phyloP scores from a whole-genome alignment of 352 stramenopile genomes.

The Pythium diclinum region DNA sequence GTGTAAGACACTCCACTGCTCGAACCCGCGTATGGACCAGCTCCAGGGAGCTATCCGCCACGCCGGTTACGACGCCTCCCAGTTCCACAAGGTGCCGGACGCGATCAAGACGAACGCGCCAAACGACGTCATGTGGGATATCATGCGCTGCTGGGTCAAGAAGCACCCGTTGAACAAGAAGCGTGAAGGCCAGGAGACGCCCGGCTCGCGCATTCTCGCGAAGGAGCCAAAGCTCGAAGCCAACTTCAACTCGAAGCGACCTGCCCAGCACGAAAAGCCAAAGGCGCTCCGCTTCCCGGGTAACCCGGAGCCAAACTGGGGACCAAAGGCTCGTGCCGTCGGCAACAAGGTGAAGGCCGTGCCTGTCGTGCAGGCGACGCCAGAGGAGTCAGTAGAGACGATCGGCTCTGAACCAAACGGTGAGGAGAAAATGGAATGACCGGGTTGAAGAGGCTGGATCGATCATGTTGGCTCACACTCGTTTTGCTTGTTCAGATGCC shows the following conservation, averaged over 20 bases:
- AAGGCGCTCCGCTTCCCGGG: constrained; percentile 92
- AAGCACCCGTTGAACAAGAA: constrained; percentile 92
- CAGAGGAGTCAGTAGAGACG: constrained; percentile 17
- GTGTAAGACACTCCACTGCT: constrained; percentile 91
- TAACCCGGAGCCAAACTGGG: constrained; percentile 97
- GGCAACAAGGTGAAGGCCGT: constrained; percentile 53
- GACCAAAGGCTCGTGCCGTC: constrained; percentile 89
- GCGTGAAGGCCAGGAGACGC: constrained; percentile 67
- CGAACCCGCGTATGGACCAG: constrained; percentile 91
- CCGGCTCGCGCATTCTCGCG: constrained; percentile 82
- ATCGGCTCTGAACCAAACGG: constrained; percentile 21
- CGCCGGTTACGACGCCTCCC: constrained; percentile 95
- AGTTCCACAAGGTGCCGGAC: constrained; percentile 97
- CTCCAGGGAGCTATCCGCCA: constrained; percentile 94
- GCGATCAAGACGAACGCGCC: constrained; percentile 99
- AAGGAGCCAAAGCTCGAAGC: constrained; percentile 84
- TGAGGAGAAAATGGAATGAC: constrained; percentile 23
- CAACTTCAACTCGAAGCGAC: constrained; percentile 73
- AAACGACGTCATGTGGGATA: constrained; percentile 97
- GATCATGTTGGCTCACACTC: constrained; percentile 27
- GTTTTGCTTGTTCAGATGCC: constrained; percentile 12
- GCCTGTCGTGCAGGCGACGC: background rate
- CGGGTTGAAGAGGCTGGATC: constrained; percentile 11
- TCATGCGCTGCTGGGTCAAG: constrained; percentile 96
- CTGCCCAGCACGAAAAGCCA: constrained; percentile 67